Base-by-base conservation (phyloP, 106 monocot species). In the Hemerocallis citrina region DNA sequence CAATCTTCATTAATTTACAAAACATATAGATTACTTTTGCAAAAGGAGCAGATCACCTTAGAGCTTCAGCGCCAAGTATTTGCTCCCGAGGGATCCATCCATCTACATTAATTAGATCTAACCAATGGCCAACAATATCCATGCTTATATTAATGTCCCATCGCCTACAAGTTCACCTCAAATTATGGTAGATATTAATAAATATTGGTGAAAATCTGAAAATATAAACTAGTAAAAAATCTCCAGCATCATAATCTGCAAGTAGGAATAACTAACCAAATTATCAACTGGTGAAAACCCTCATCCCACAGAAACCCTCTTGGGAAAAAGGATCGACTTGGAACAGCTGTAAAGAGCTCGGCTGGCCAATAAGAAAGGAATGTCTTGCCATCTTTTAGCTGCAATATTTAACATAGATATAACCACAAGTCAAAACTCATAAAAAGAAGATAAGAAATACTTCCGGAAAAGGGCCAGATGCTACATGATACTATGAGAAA, bases 71-170 rank as follows among this genome's bases (percentile, higher is more conserved):
- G 32, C 96, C 96, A 50, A 98, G 51, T 31, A 98, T 98, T 67
- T 92, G 91, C 47, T 98, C 96, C 34, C 91, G 96, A 62, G 96
- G 96, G 75, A 98, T 98, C 96, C 96, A 98, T 59, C 96, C 96
- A 82, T 98, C 91, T 15, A 82, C 27, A 62, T 98, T 98, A 31
- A 98, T 61, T 8, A 98, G 70, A 82, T 98, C 96, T 52, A 98
- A 73, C 96, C 96, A 98, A 79, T 98, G 96, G 19, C 91, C 92
- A 77, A 98, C 63, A 32, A 98, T 82, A 64, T 98, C 96, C 88
- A 98, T 70, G 32, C 74, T 81, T 16, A 98, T 84, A 57, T 75
- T 55, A 24, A 85, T 46, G 68, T 98, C 96, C 96, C 96, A 98
- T 34, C 79, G 81, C 84, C 94, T 94, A 57, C 5, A 60, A 37